Conservation (phyloP, 2,329 filamentous ascomycete genomes). For the Teratosphaeria gauchensis region DNA sequence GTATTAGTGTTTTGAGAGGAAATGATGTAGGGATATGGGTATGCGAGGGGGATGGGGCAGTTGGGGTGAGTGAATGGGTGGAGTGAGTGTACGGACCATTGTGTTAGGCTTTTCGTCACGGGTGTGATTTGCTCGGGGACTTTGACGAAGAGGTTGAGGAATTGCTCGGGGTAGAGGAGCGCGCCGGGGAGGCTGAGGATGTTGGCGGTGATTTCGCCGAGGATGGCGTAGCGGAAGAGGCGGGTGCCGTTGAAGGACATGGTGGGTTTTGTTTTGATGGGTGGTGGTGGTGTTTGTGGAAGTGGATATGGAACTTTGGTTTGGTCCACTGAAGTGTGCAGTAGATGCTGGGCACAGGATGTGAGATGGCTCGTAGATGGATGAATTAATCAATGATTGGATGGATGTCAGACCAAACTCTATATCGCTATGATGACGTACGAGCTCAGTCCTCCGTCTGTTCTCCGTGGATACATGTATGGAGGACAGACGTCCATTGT, state of each 20-base stretch:
- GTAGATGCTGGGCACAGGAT: too few species aligned
- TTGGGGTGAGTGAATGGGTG: neutral
- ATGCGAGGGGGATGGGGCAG: neutral
- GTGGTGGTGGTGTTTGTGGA: neutral
- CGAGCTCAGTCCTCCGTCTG: too few species aligned
- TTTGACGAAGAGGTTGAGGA: constrained; percentile 14
- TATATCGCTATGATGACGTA: too few species aligned
- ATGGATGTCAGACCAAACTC: too few species aligned
- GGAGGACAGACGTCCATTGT: too few species aligned
- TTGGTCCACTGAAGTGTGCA: too few species aligned
- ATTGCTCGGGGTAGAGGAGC: constrained; percentile 13
- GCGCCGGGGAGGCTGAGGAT: constrained; percentile 10
- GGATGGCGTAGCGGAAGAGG: constrained; percentile 19
- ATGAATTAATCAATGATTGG: too few species aligned
- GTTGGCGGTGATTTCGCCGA: constrained; percentile 17
- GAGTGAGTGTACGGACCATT: too few species aligned
- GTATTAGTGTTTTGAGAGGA: too few species aligned
- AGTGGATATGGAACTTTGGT: neutral
- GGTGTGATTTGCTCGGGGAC: constrained; percentile 14
- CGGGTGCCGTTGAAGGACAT: constrained; percentile 11
- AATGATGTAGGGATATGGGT: too few species aligned
- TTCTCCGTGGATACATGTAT: too few species aligned
- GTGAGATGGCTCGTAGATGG: too few species aligned
- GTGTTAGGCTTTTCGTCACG: constrained; percentile 11
- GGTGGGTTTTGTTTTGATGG: neutral